phyloP scores from a whole-genome alignment of 75 land plant genomes.

The Chamaecyparis obtusa region DNA sequence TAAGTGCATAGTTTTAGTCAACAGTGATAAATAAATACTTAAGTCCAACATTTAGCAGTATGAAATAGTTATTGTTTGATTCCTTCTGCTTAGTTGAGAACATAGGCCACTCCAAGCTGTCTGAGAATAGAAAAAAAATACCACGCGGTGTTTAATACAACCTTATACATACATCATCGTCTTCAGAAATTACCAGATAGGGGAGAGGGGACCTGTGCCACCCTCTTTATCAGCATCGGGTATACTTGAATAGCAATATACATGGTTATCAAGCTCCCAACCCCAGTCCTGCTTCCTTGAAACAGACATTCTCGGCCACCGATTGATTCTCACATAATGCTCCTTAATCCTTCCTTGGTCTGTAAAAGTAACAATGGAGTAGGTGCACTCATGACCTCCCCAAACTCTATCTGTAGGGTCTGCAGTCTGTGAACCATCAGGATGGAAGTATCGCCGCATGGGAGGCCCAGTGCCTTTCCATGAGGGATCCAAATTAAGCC shows the following conservation, averaged over 20 bases:
- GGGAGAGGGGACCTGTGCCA: slow-evolving; percentile 52
- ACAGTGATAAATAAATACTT: not conserved
- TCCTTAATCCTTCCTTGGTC: slow-evolving; percentile 44
- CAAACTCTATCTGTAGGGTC: slow-evolving; percentile 58
- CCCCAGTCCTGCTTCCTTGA: slow-evolving; percentile 68
- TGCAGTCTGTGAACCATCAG: slow-evolving; percentile 64
- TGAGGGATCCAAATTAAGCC: slow-evolving; percentile 71
- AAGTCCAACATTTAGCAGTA: not conserved
- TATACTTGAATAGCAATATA: slow-evolving; percentile 50
- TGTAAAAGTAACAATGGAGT: slow-evolving; percentile 36
- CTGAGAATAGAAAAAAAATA: not conserved
- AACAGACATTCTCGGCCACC: slow-evolving; percentile 59
- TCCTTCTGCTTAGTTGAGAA: not conserved
- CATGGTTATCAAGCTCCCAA: slow-evolving; percentile 61
- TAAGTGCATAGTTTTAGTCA: not conserved
- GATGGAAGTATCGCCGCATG: slow-evolving; percentile 73
- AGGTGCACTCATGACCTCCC: slow-evolving; percentile 78
- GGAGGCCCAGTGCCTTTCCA: slow-evolving; percentile 61
- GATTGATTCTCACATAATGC: slow-evolving; percentile 72
- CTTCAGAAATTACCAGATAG: slow-evolving; percentile 3
- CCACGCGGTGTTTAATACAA: not conserved
- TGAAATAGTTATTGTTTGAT: not conserved
- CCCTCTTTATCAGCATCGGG: slow-evolving; percentile 61
- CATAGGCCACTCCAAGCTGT: not conserved
- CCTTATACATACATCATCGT: not conserved